phyloP scores from a whole-genome alignment of 208 protist species.

The Trypanosoma platydactyli region DNA sequence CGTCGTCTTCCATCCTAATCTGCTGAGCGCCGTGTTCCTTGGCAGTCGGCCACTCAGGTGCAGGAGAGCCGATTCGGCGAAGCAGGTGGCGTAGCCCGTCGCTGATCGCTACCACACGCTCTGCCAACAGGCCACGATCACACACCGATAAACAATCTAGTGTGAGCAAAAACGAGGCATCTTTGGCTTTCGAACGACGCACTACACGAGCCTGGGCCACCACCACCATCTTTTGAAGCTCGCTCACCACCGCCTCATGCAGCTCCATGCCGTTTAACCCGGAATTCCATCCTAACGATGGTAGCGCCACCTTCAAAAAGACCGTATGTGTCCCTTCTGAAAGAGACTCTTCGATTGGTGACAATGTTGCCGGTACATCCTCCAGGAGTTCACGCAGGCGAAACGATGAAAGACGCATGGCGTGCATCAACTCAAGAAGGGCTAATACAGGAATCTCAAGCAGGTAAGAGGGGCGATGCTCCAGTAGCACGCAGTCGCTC shows the following conservation, averaged over 20 bases:
- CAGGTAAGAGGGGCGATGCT: slow-evolving; percentile 1
- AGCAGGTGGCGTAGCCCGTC: slow-evolving; percentile 63
- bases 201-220: slow-evolving; percentile 24
- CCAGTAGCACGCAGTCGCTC: slow-evolving; percentile 11
- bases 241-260: slow-evolving; percentile 41
- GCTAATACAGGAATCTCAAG: slow-evolving; percentile 18
- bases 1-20: slow-evolving; percentile 20
- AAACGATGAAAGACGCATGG: slow-evolving; percentile 1
- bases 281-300: not conserved
- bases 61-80: slow-evolving; percentile 31
- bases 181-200: not conserved
- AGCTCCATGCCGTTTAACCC: slow-evolving; percentile 20
- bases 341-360: not conserved
- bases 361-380: not conserved
- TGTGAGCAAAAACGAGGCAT: slow-evolving; percentile 7
- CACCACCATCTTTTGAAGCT: slow-evolving; percentile 43
- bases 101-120: slow-evolving; percentile 46
- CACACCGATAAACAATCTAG: slow-evolving; percentile 2
- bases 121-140: slow-evolving; percentile 25
- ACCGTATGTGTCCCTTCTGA: slow-evolving; percentile 3
- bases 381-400: slow-evolving; percentile 3
- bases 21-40: not conserved
- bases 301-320: slow-evolving; percentile 19
- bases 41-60: not conserved
- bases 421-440: slow-evolving; percentile 24